phyloP scores from a whole-genome alignment of 805 yeast genomes.

The Candida chilensis region DNA sequence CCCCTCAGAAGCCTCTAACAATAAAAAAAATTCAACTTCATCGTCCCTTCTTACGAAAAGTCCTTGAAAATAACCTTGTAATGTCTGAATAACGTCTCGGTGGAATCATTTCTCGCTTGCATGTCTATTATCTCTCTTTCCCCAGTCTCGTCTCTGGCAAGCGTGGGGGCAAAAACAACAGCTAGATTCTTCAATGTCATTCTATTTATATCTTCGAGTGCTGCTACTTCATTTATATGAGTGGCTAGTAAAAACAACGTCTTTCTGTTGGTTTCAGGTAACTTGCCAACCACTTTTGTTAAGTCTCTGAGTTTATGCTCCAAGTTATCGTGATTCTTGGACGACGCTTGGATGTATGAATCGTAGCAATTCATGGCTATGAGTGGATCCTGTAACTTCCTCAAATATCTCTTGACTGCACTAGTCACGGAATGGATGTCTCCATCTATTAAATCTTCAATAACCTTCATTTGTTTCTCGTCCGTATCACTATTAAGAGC shows the following conservation, averaged over 20 bases:
- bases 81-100: conserved; percentile 59
- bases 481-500: conserved; percentile 15
- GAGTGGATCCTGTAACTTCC: conserved; percentile 79
- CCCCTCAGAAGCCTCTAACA: no score
- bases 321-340: conserved; percentile 8
- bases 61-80: conserved; percentile 26
- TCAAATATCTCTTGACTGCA: conserved; percentile 78
- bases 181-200: conserved; percentile 82
- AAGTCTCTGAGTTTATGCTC: conserved; percentile 32
- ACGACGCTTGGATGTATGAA: conserved; percentile 21
- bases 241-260: conserved; percentile 46
- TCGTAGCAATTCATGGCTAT: conserved; percentile 66
- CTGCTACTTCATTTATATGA: conserved; percentile 58
- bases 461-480: conserved; percentile 19
- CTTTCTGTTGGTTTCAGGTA: conserved; percentile 63
- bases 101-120: conserved; percentile 68
- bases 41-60: conserved; percentile 7
- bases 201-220: conserved; percentile 47
- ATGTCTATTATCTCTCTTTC: conserved; percentile 80
- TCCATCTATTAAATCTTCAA: conserved; percentile 29
- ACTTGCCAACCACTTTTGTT: conserved; percentile 28
- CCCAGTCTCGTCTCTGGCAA: conserved; percentile 71
- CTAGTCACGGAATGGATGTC: conserved; percentile 87
- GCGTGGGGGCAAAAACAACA: conserved; percentile 91
- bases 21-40: no score